Conservation (phyloP, 495 filamentous ascomycete genomes). For the Penicillium simplicissimum region DNA sequence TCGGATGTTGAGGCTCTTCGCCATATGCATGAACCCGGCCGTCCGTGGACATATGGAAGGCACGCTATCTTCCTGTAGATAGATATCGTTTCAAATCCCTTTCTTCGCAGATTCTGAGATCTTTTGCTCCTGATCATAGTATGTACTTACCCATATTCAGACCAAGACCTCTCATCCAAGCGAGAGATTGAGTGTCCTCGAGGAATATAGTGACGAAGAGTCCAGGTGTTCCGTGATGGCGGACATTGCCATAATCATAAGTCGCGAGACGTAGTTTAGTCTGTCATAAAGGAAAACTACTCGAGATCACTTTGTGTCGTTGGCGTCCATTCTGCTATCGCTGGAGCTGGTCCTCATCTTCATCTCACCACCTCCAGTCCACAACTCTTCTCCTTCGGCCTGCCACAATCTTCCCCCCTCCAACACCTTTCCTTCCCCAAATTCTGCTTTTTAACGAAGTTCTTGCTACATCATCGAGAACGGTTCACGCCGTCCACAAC, state of each 20-base stretch:
- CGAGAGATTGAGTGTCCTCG: neutral
- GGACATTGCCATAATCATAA: neutral
- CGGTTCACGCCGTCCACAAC: neutral
- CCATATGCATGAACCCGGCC: neutral
- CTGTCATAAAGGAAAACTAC: neutral
- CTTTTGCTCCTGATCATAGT: neutral
- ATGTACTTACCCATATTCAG: neutral
- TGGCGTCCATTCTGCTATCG: neutral
- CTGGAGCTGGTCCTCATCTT: neutral
- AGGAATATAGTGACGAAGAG: neutral
- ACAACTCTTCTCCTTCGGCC: neutral
- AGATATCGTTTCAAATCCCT: neutral
- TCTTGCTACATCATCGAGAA: neutral
- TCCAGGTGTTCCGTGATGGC: neutral
- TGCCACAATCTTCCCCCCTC: neutral
- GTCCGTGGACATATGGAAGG: too few relatives aligned
- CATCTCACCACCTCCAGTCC: neutral
- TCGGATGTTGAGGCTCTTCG: neutral
- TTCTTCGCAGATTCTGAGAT: neutral
- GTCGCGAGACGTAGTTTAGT: neutral
- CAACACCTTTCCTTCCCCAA: neutral
- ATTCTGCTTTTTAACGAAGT: neutral
- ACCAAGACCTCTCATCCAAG: neutral
- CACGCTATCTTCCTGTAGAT: neutral
- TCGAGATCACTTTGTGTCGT: neutral